Evolutionary conservation across 495 filamentous ascomycete species (phyloP), one percentile per base, ranked within the genome.

Genomic region (Acidomyces sp.): DNA sequence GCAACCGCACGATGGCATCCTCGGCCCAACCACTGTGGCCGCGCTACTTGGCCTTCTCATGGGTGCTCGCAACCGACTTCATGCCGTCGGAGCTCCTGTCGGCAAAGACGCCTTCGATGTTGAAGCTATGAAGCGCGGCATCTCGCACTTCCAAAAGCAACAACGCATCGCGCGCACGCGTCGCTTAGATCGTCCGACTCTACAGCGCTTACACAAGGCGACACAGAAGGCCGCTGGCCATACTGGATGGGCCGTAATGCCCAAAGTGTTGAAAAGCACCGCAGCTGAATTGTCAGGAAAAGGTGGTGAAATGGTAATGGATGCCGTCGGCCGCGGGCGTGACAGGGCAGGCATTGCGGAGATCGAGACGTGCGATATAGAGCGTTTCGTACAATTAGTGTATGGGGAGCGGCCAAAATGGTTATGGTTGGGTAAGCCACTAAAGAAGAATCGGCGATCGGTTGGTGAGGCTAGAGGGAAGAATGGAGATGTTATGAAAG

Each of bases 221-320:
- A 94, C 90, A 15, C 82, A 80, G 29, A 96, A 94, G 55, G 84
- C 85, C 16, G 90, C 87, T 3, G 80, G 76, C 25, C 72, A 80
- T 6, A 81, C 93, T 46, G 75, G 74, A 46, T 82, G 79, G 75
- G 82, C 76, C 4, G 74, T 87, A 15, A n/a, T n/a, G n/a, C 82
- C 82, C 22, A 84, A 83, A 53, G 86, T 88, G 13, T 82, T 97
- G 45, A 96, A 95, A 54, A 92, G 85, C 5, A 94, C 88, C 2
- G 78, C 95, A 44, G 86, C 83, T 6, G 90, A 96, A 58, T 73
- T 97, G 23, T 80, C 85, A 45, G 90, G 90, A n/a, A 93, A 95
- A 57, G 80, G 88, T 31, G 84, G 85, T 23, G 85, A 93, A 52
- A 82, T 95, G 68, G 78, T 93, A 33, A 84, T 90, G 65, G 84